Evolutionary conservation across 2,329 filamentous ascomycete genomes (phyloP), one percentile per base, ranked within the genome.

Genomic region (Thelonectria olida): DNA sequence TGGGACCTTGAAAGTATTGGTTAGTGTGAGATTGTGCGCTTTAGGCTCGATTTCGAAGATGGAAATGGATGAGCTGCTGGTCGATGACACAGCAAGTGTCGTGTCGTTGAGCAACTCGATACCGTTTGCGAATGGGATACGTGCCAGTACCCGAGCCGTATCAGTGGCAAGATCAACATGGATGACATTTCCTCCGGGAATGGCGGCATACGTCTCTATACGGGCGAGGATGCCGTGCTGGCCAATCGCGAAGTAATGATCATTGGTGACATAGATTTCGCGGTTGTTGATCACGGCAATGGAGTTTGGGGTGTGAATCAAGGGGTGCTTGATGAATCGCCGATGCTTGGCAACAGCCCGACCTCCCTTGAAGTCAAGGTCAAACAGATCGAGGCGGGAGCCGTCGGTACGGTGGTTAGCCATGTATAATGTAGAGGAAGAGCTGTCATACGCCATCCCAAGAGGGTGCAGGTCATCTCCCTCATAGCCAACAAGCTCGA

Each of bases 211-310:
- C 0, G 75, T 79, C 65, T 82, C 80, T 0, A 77, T 2, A 1
- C 58, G 54, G 8, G 72, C 66, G 0, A 81, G 64, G 1, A 75
- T 3, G 1, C 56, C 67, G 3, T 63, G 58, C 7, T 74, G 53
- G 2, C 61, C 62, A 10, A 66, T 59, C 1, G 72, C 66, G 57
- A 81, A 76, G 62, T 72, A 54, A 61, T 81, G 77, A 58, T 78
- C 75, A 45, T 81, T 82, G 3, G 79, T 80, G 19, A 82, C 74
- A 52, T 77, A 78, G 19, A 82, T 66, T 57, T 81, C 78, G 3
- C 74, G 67, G 7, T 58, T 63, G 55, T 71, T 75, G 27, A 78
- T 58, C 1, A 78, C 54, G 2, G 70, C 68, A 13, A 82, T 76
- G 7, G 79, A 70, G 60, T 82, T 82, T 4, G 80, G 80, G 0